A percentile compares a stretch with the other conserved stretches of the same genome.
Evolutionary conservation across 352 stramenopile genomes (phyloP).

Genomic region (Phytophthora uliginosa): DNA sequence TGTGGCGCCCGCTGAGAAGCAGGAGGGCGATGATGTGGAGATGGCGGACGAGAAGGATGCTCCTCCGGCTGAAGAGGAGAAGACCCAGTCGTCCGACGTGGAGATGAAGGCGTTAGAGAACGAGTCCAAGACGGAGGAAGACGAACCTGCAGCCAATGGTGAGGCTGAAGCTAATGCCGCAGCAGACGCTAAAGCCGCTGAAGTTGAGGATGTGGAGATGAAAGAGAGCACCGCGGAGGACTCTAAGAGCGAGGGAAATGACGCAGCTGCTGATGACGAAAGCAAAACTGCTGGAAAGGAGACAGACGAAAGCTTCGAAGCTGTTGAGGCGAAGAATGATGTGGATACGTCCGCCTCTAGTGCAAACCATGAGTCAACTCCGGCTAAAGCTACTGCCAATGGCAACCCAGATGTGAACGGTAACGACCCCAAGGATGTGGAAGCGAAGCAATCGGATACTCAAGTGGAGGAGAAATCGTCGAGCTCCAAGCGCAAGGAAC

Average conservation of each 20-base stretch:
- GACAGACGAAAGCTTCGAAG: not conserved
- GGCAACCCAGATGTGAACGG: not conserved
- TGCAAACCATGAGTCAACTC: not conserved
- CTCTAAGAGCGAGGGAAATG: slow-evolving; percentile 15
- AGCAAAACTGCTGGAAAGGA: not conserved
- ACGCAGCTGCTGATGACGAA: not conserved
- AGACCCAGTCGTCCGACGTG: slow-evolving; percentile 7
- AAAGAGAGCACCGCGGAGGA: not conserved
- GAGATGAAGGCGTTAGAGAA: slow-evolving; percentile 5
- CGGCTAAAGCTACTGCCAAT: not conserved
- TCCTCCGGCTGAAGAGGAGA: not conserved
- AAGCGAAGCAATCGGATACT: not conserved
- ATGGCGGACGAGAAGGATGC: not conserved
- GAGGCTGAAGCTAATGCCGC: not conserved
- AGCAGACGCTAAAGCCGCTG: not conserved
- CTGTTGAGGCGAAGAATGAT: not conserved
- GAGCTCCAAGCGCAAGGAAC: slow-evolving; percentile 40
- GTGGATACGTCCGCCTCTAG: not conserved
- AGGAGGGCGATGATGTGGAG: slow-evolving; percentile 7
- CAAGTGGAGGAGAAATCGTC: slow-evolving; percentile 1
- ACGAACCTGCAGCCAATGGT: not conserved
- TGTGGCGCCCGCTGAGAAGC: not conserved
- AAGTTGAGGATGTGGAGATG: slow-evolving; percentile 23
- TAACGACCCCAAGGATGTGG: not conserved
- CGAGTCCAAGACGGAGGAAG: slow-evolving; percentile 11